Percentiles rank a stretch among this genome's conserved stretches.
These are phyloP conservation scores for Onygenales sp. DNA, from an alignment of 2,329 filamentous ascomycete genomes.

Conservation along the genomic window DNA sequence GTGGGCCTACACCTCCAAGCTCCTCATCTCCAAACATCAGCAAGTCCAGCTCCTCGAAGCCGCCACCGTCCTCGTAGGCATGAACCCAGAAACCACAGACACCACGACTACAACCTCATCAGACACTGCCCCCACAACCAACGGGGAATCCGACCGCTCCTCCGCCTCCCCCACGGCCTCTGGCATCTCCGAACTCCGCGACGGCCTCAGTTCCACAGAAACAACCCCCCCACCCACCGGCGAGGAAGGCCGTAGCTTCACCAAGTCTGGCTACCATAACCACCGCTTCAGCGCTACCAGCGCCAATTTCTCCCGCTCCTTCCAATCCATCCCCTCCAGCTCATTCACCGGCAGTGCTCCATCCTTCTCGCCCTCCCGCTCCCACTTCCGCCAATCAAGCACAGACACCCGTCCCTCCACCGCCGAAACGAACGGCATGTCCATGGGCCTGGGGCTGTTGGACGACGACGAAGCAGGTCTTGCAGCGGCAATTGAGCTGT, in stretches of 20 bases:
- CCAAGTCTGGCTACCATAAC: conserved; percentile 27
- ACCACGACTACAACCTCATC: conserved; percentile 37
- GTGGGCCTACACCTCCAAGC: conserved; percentile 93
- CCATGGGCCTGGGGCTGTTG: conserved; percentile 25
- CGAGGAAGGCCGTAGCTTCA: conserved; percentile 52
- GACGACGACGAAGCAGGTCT: conserved; percentile 80
- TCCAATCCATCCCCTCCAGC: conserved; percentile 59
- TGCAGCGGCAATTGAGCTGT: conserved; percentile 78
- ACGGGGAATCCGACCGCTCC: conserved; percentile 67
- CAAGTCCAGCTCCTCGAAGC: conserved; percentile 96
- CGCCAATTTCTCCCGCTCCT: conserved; percentile 61
- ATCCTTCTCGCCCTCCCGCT: conserved; percentile 35
- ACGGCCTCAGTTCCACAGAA: conserved; percentile 73
- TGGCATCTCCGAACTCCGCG: conserved; percentile 63
- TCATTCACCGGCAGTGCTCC: conserved; percentile 47
- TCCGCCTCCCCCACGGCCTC: conserved; percentile 75
- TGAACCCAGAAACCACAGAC: conserved; percentile 59
- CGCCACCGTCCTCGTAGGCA: conserved; percentile 87
- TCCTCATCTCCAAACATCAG: conserved; percentile 98
- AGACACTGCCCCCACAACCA: conserved; percentile 55
- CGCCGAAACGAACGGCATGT: conserved; percentile 56
- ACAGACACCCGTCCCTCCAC: conserved; percentile 69
- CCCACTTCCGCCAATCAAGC: conserved; percentile 62
- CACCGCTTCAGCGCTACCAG: conserved; percentile 38
- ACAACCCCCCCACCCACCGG: conserved; percentile 81